A percentile compares a stretch with the other conserved stretches of the same genome.
phyloP scores from a whole-genome alignment of 148 eudicot genomes.

The Chenopodium suecicum region DNA sequence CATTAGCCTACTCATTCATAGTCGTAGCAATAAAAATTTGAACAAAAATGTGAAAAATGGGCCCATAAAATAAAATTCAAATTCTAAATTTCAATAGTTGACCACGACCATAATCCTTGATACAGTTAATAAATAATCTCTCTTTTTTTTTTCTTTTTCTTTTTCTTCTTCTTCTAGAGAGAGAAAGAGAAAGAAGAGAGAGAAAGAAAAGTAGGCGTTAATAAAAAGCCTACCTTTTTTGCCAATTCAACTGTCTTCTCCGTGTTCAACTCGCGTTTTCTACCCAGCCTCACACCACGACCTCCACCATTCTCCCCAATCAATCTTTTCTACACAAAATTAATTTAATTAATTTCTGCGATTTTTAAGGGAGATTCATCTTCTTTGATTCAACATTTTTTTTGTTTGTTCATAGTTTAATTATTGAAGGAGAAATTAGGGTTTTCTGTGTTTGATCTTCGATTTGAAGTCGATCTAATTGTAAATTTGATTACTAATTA shows the following conservation, averaged over 20 bases:
- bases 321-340: conserved; percentile 2
- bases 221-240: background rate
- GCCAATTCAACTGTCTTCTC: conserved; percentile 60
- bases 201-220: too few relatives aligned
- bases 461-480: background rate
- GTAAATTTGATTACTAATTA: background rate
- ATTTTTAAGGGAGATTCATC: background rate
- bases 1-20: too few relatives aligned
- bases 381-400: background rate
- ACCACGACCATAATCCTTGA: too few relatives aligned
- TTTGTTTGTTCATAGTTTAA: background rate
- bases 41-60: too few relatives aligned
- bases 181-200: too few relatives aligned
- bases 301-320: conserved; percentile 15
- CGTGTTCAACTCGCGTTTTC: conserved; percentile 82
- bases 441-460: background rate
- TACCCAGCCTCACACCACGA: conserved; percentile 51
- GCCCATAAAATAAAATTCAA: too few relatives aligned
- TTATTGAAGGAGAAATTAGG: background rate
- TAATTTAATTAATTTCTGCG: background rate
- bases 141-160: too few relatives aligned
- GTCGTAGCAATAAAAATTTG: too few relatives aligned
- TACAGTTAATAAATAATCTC: too few relatives aligned
- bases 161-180: too few relatives aligned
- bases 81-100: too few relatives aligned